Percentiles rank a stretch among this genome's conserved stretches.
These are phyloP conservation scores for Calocybe gangraenosa DNA, from an alignment of 768 basidiomycete genomes.

Conservation along the genomic window DNA sequence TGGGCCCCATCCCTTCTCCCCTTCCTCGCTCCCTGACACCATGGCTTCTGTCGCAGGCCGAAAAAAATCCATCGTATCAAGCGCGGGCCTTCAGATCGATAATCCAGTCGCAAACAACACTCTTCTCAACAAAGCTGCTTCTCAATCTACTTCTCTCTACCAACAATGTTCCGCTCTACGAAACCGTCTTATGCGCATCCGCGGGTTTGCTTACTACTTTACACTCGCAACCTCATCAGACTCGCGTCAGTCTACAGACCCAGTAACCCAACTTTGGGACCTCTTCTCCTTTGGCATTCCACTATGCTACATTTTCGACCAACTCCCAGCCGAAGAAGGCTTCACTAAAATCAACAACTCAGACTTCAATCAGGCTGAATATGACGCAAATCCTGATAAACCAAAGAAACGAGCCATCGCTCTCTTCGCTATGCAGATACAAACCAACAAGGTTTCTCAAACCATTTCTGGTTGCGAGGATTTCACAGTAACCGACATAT, in stretches of 20 bases:
- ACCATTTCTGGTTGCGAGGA: slow-evolving; percentile 68
- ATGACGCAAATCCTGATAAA: slow-evolving; percentile 72
- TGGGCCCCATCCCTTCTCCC: slow-evolving; percentile 6
- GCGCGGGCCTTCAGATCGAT: slow-evolving; percentile 63
- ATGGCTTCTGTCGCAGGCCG: slow-evolving; percentile 62
- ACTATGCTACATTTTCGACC: slow-evolving; percentile 95
- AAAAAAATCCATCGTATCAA: slow-evolving; percentile 76
- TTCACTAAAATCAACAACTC: slow-evolving; percentile 58
- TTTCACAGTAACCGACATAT: slow-evolving; percentile 90
- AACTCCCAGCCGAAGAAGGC: slow-evolving; percentile 64
- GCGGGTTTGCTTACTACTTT: slow-evolving; percentile 69
- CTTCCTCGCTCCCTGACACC: slow-evolving; percentile 23
- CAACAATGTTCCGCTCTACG: slow-evolving; percentile 85
- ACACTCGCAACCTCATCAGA: slow-evolving; percentile 51
- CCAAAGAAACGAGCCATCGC: slow-evolving; percentile 89
- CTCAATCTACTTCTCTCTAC: slow-evolving; percentile 83
- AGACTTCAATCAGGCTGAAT: slow-evolving; percentile 60
- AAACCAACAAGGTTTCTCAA: slow-evolving; percentile 53
- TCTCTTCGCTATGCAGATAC: slow-evolving; percentile 87
- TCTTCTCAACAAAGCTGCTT: slow-evolving; percentile 89
- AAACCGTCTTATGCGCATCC: slow-evolving; percentile 72
- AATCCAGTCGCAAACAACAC: slow-evolving; percentile 75
- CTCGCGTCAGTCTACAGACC: slow-evolving; percentile 79
- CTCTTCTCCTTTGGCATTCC: slow-evolving; percentile 90
- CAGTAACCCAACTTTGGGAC: slow-evolving; percentile 93